phyloP scores from a whole-genome alignment of 371 early-diverging fungal species.

The Mucor velutinosus region DNA sequence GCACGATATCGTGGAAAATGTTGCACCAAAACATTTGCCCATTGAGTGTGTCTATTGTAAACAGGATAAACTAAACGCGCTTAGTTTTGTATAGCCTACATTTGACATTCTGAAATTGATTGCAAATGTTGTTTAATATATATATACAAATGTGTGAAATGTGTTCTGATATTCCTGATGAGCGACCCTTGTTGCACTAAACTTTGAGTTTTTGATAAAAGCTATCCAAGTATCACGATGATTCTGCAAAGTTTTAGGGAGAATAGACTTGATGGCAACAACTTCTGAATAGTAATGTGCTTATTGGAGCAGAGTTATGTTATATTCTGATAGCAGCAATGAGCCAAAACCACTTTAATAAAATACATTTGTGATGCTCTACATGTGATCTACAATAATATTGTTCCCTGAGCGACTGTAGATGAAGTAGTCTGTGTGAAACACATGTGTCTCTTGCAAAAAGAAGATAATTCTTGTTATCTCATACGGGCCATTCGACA shows the following conservation, averaged over 20 bases:
- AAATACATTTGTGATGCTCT: too few species aligned
- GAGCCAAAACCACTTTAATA: neutral
- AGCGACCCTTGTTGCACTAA: neutral
- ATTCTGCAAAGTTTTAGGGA: neutral
- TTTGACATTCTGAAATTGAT: neutral
- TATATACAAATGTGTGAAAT: neutral
- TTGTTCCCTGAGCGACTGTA: neutral
- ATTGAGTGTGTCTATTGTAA: neutral
- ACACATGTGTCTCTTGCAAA: neutral
- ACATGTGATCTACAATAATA: neutral
- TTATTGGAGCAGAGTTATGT: too few species aligned
- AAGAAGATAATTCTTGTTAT: neutral
- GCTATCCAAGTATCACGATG: neutral
- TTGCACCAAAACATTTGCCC: neutral
- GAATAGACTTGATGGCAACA: too few species aligned
- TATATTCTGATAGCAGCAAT: too few species aligned
- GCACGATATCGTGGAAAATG: neutral
- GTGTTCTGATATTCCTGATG: neutral
- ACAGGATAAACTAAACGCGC: neutral
- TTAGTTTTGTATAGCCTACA: neutral
- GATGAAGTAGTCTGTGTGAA: neutral
- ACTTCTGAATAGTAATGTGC: too few species aligned
- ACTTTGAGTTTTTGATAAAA: neutral
- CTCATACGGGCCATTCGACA: too few species aligned
- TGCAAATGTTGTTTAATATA: neutral